Percentiles rank a stretch among this genome's conserved stretches.
Conservation (phyloP, 2,329 filamentous ascomycete genomes). For the Harringtonia lauricola region DNA sequence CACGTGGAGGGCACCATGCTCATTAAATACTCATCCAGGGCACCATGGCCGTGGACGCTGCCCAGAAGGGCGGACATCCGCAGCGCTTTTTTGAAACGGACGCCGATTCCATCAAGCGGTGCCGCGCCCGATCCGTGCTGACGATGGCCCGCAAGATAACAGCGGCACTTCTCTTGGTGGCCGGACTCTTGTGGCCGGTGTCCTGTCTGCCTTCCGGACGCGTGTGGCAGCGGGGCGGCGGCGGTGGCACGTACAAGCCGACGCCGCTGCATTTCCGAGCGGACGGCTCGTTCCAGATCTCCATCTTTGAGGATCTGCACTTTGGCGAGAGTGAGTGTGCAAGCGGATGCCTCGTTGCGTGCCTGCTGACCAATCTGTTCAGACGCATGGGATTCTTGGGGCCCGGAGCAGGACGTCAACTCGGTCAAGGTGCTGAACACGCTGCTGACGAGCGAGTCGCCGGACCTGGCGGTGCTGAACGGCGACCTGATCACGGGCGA, state of each 20-base stretch:
- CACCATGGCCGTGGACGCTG: too few relatives aligned
- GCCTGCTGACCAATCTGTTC: background rate
- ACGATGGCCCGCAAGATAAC: background rate
- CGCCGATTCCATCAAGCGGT: too few relatives aligned
- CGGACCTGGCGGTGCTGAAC: conserved; percentile 46
- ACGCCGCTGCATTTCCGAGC: conserved; percentile 24
- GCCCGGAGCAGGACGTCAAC: conserved; percentile 24
- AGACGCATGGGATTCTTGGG: conserved; percentile 30
- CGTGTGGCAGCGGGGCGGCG: too few relatives aligned
- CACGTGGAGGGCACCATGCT: too few relatives aligned
- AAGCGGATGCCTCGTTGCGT: too few relatives aligned
- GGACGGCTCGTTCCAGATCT: conserved; percentile 38
- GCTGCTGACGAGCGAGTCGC: conserved; percentile 20
- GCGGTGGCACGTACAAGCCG: background rate
- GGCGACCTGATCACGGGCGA: conserved; percentile 54
- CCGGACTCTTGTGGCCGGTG: too few relatives aligned
- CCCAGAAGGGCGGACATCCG: too few relatives aligned
- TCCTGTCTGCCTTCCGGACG: too few relatives aligned
- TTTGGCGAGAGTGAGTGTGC: conserved; percentile 50
- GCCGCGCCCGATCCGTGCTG: too few relatives aligned
- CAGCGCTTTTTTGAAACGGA: too few relatives aligned
- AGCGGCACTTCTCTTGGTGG: too few relatives aligned
- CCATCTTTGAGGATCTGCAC: conserved; percentile 60
- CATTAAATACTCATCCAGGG: too few relatives aligned
- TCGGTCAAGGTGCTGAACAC: conserved; percentile 23